Conservation (phyloP, 2,329 filamentous ascomycete genomes). For the Chalaropsis thielavioides region DNA sequence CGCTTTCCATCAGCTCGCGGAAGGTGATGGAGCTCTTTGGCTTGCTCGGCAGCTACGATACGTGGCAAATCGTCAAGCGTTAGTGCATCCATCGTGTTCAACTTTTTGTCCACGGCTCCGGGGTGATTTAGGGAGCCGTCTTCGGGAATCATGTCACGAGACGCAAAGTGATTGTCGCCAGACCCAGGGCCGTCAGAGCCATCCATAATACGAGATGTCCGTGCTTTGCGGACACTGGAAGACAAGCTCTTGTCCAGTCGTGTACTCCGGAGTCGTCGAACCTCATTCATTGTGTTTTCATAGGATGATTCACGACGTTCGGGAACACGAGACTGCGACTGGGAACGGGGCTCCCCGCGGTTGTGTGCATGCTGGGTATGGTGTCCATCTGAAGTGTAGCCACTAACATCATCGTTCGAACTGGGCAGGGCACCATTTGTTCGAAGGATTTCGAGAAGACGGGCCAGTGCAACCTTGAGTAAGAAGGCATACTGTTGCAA, state of each 20-base stretch:
- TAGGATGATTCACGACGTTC: conserved; percentile 59
- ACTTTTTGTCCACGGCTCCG: conserved; percentile 62
- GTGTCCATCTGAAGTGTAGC: conserved; percentile 49
- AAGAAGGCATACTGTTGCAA: conserved; percentile 91
- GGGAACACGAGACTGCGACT: conserved; percentile 50
- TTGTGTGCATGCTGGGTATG: conserved; percentile 2
- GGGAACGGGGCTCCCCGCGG: conserved; percentile 51
- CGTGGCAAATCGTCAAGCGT: conserved; percentile 92
- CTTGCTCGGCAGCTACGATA: conserved; percentile 90
- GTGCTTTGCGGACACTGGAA: conserved; percentile 77
- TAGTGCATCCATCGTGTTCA: conserved; percentile 79
- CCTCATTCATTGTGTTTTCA: conserved; percentile 91
- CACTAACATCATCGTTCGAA: conserved; percentile 56
- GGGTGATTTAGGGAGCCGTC: conserved; percentile 57
- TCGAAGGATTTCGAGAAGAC: conserved; percentile 74
- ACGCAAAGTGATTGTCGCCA: conserved; percentile 39
- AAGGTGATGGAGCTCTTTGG: conserved; percentile 66
- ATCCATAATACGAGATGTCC: conserved; percentile 85
- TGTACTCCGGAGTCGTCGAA: conserved; percentile 79
- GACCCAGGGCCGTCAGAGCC: conserved; percentile 63
- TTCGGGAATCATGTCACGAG: conserved; percentile 56
- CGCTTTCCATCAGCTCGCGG: conserved; percentile 45
- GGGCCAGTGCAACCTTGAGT: conserved; percentile 76
- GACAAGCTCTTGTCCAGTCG: conserved; percentile 89
- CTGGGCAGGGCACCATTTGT: conserved; percentile 68